Base-by-base conservation (phyloP, 768 basidiomycete species). In the Auricularia sp. region DNA sequence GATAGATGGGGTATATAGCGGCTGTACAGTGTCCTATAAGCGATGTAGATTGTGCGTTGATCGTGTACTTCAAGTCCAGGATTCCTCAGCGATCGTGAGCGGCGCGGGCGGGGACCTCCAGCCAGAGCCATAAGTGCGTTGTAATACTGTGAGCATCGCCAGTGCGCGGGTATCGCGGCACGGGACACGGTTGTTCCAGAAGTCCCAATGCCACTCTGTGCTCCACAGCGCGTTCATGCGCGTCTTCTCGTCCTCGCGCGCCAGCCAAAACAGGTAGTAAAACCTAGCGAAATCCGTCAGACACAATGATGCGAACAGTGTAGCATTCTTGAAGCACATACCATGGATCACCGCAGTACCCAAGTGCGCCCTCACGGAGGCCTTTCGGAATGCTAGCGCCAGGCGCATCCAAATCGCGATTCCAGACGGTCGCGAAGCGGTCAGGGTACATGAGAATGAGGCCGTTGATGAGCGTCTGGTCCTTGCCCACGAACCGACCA, bases 191-290 rank as follows among this genome's bases (percentile, higher is more conserved):
- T 8, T 18, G 5, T 5, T 18, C 47, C 47, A 51, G 47, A 51
- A 51, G 21, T 51, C 47, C 47, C 47, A 51, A 18, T 51, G 47
- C 47, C 47, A 51, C 47, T 51, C 47, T 10, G 36, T 43, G 4
- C 51, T 35, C 71, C 71, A 72, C 33, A 65, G 42, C 16, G 64
- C 61, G 23, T 61, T 51, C 72, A 73, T 73, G 58, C 29, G 42
- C 39, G 43, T 61, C 35, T 67, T 66, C 63, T 73, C 72, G 14
- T 61, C 60, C 18, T 67, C 65, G 7, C 70, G 66, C 0, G 80
- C 77, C 3, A 83, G 69, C 72, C 75, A 84, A 69, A 77, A 84
- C 63, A 83, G 78, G 66, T 82, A 83, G 65, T 83, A 83, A 56
- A 29, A 29, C 29, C 29, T 29, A 29, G 29, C 29, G 29, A 29